Conservation (phyloP, 2,329 filamentous ascomycete species). For the Penicillium palitans region DNA sequence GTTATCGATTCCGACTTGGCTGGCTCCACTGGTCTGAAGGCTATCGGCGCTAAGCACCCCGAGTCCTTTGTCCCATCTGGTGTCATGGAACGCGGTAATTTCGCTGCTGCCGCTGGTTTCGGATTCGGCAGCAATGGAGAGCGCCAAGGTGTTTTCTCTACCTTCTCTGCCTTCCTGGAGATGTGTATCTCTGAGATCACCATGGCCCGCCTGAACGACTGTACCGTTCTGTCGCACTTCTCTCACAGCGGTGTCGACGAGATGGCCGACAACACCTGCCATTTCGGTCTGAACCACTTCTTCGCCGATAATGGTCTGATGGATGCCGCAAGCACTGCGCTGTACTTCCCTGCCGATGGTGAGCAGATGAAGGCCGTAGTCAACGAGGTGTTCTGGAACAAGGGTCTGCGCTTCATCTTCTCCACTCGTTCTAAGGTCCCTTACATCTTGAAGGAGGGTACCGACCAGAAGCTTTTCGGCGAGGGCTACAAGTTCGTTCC, state of each 20-base stretch:
- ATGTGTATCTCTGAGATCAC: constrained; percentile 46
- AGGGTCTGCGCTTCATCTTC: constrained; percentile 41
- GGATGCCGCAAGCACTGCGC: constrained; percentile 36
- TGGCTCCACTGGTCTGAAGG: constrained; percentile 43
- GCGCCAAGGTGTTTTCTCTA: constrained; percentile 43
- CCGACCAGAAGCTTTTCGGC: constrained; percentile 38
- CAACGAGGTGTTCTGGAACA: constrained; percentile 40
- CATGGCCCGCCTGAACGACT: constrained; percentile 43
- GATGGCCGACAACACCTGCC: constrained; percentile 46
- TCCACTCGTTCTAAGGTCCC: constrained; percentile 43
- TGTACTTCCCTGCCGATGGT: constrained; percentile 45
- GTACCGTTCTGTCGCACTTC: constrained; percentile 43
- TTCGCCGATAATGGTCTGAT: constrained; percentile 45
- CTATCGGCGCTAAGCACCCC: constrained; percentile 38
- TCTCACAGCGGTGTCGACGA: constrained; percentile 45
- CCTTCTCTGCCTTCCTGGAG: constrained; percentile 44
- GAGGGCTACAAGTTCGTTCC: constrained; percentile 40
- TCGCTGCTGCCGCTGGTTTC: constrained; percentile 44
- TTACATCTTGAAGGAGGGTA: constrained; percentile 40
- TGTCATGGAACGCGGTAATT: constrained; percentile 46
- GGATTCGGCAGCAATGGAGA: constrained; percentile 39
- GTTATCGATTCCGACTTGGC: constrained; percentile 45
- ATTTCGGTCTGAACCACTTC: constrained; percentile 45
- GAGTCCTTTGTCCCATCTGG: constrained; percentile 42
- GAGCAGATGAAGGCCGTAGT: constrained; percentile 45